Percentiles rank a stretch among this genome's conserved stretches.
Conservation (phyloP, 163 green algal species). For the Chlamydomonas reinhardtii region DNA sequence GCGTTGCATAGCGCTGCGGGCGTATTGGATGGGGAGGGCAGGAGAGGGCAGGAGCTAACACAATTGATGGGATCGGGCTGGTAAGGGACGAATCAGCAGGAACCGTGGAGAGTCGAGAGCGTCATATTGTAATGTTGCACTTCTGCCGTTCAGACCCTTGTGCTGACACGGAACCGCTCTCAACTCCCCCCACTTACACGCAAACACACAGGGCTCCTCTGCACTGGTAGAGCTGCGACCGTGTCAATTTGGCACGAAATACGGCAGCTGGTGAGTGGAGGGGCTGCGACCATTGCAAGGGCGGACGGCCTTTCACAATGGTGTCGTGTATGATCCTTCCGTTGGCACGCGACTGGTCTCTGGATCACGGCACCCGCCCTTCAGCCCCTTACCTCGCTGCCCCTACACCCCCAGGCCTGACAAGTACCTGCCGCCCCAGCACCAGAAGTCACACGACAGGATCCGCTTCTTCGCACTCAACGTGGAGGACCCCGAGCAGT, state of each 20-base stretch:
- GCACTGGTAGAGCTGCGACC: conserved; percentile 29
- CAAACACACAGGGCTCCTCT: not conserved
- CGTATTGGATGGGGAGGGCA: too few relatives aligned
- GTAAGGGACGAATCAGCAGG: too few relatives aligned
- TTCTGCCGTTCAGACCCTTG: too few relatives aligned
- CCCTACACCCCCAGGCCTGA: conserved; percentile 5
- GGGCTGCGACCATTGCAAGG: not conserved
- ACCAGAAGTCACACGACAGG: not conserved
- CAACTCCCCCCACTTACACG: not conserved
- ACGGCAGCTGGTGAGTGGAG: too few relatives aligned
- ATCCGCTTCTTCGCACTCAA: conserved; percentile 32
- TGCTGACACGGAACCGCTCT: too few relatives aligned
- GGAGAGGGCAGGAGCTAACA: not conserved
- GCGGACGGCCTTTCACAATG: not conserved
- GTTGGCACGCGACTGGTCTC: too few relatives aligned
- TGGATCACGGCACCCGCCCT: too few relatives aligned
- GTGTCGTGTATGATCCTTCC: too few relatives aligned
- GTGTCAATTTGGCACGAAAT: not conserved
- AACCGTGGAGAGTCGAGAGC: too few relatives aligned
- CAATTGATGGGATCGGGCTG: too few relatives aligned
- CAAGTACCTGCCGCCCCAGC: conserved; percentile 30
- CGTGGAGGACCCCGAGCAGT: conserved; percentile 28
- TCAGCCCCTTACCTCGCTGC: not conserved
- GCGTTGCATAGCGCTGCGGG: too few relatives aligned
- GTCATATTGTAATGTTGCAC: too few relatives aligned